Percentiles rank a stretch among this genome's conserved stretches.
These are phyloP conservation scores for Lophiotrema nucula DNA, from an alignment of 495 filamentous ascomycete genomes.

Conservation along the genomic window DNA sequence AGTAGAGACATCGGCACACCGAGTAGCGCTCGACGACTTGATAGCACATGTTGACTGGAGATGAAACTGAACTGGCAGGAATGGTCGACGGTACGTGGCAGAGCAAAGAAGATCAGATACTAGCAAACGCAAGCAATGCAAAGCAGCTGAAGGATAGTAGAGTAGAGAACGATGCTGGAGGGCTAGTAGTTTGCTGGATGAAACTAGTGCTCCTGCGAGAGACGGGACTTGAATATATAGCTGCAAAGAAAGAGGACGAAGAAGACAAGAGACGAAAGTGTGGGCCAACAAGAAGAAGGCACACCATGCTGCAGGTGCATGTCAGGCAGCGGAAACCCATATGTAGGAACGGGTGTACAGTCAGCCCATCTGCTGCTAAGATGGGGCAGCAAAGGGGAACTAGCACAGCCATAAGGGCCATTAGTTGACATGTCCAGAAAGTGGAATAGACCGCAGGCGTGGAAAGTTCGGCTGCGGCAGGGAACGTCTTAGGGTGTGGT, in stretches of 20 bases:
- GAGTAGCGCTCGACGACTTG: slow-evolving; percentile 54
- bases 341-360: slow-evolving; percentile 33
- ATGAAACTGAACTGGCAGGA: background rate
- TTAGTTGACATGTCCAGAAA: slow-evolving; percentile 18
- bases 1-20: slow-evolving; percentile 78
- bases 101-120: slow-evolving; percentile 1
- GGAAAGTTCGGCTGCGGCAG: slow-evolving; percentile 29
- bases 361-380: slow-evolving; percentile 33
- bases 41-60: slow-evolving; percentile 32
- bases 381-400: slow-evolving; percentile 23
- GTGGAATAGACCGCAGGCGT: slow-evolving; percentile 28
- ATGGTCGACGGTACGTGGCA: background rate
- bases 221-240: slow-evolving; percentile 32
- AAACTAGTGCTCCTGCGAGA: slow-evolving; percentile 10
- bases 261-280: slow-evolving; percentile 4
- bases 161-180: slow-evolving; percentile 2
- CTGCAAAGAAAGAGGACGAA: slow-evolving; percentile 7
- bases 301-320: slow-evolving; percentile 29
- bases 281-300: slow-evolving; percentile 20
- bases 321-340: slow-evolving; percentile 34
- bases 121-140: slow-evolving; percentile 1
- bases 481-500: background rate
- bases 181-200: slow-evolving; percentile 5
- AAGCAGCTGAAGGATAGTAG: slow-evolving; percentile 14
- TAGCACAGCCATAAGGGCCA: slow-evolving; percentile 34